Evolutionary conservation across 1,284 basidiomycete species (phyloP).

Genomic region (Thecaphora frezii): DNA sequence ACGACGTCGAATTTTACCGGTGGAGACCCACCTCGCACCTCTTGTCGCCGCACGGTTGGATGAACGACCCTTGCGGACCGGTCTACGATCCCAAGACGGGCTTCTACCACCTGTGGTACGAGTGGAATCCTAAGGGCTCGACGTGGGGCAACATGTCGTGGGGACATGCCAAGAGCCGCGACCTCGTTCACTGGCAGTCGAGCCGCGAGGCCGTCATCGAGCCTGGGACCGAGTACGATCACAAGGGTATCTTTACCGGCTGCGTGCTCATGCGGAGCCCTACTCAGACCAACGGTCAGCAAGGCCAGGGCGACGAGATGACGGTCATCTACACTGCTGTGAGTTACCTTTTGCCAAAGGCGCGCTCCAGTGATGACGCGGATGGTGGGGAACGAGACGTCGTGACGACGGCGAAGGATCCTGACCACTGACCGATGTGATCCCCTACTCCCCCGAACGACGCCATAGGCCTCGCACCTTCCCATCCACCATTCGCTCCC

Average conservation of each 20-base stretch:
- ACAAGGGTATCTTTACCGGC: slow-evolving; percentile 43
- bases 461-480: slow-evolving; percentile 25
- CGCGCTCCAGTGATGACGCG: too few relatives aligned
- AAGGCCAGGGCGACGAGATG: slow-evolving; percentile 15
- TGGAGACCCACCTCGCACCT: slow-evolving; percentile 40
- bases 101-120: slow-evolving; percentile 41
- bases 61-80: slow-evolving; percentile 46
- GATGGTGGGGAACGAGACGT: too few relatives aligned
- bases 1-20: slow-evolving; percentile 16
- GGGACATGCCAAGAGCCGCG: slow-evolving; percentile 36
- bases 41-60: slow-evolving; percentile 45
- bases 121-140: slow-evolving; percentile 41
- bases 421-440: too few relatives aligned
- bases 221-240: slow-evolving; percentile 33
- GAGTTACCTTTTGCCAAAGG: neutral
- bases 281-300: slow-evolving; percentile 9
- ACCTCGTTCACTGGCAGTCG: slow-evolving; percentile 40
- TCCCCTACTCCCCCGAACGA: too few relatives aligned
- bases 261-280: slow-evolving; percentile 35
- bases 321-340: slow-evolving; percentile 46
- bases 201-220: slow-evolving; percentile 19
- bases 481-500: slow-evolving; percentile 42
- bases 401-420: too few relatives aligned
- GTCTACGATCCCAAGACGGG: slow-evolving; percentile 31
- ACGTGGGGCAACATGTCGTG: slow-evolving; percentile 48